phyloP scores from a whole-genome alignment of 257 asterid genomes.

The Coffea eugenioides region DNA sequence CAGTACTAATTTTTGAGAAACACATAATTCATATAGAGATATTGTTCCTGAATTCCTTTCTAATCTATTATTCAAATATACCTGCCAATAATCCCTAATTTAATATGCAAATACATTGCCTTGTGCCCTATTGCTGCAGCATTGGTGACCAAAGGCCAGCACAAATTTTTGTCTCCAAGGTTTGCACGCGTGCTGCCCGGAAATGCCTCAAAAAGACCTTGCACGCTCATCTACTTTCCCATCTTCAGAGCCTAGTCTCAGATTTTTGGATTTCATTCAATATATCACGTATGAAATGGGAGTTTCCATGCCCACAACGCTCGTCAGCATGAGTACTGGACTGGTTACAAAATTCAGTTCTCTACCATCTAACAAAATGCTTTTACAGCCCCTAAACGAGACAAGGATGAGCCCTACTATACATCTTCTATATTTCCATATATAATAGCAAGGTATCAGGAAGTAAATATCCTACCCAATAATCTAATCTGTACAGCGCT shows the following conservation, averaged over 20 bases:
- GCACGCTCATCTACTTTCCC: neutral
- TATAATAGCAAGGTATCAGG: slow-evolving; percentile 17
- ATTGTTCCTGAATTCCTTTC: too few relatives aligned
- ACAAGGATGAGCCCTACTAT: slow-evolving; percentile 28
- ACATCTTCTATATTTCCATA: slow-evolving; percentile 32
- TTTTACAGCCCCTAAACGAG: neutral
- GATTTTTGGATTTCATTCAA: neutral
- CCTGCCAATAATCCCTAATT: too few relatives aligned
- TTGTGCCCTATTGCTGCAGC: too few relatives aligned
- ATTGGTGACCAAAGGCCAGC: too few relatives aligned
- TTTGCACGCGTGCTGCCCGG: neutral
- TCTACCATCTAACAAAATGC: neutral
- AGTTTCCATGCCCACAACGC: neutral
- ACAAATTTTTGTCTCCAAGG: too few relatives aligned
- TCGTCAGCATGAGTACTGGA: neutral
- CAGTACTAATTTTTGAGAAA: too few relatives aligned
- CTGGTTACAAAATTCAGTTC: slow-evolving; percentile 16
- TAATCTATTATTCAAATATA: too few relatives aligned
- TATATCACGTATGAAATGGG: neutral
- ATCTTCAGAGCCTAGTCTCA: neutral
- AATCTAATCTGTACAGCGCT: slow-evolving; percentile 45
- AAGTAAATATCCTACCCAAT: slow-evolving; percentile 28
- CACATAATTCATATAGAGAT: too few relatives aligned
- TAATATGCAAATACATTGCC: too few relatives aligned
- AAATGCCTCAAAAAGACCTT: neutral